Conservation (phyloP, 805 yeast species). For the Naumovozyma baii region DNA sequence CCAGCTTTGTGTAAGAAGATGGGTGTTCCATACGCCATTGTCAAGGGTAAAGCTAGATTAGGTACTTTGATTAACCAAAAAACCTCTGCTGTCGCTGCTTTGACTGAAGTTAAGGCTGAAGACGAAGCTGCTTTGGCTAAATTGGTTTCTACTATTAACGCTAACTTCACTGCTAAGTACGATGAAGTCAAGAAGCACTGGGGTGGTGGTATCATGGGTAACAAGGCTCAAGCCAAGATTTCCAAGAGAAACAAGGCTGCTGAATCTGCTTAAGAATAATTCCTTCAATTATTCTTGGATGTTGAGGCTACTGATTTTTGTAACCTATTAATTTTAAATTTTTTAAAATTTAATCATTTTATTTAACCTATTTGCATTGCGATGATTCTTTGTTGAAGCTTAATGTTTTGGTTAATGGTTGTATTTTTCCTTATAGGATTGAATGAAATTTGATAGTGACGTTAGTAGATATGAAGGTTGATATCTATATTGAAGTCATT, state of each 20-base stretch:
- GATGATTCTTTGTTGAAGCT: slow-evolving; percentile 3
- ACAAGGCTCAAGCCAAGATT: slow-evolving; percentile 79
- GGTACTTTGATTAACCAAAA: slow-evolving; percentile 96
- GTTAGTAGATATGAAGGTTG: background rate
- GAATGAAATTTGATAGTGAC: background rate
- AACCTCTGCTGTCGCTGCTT: slow-evolving; percentile 94
- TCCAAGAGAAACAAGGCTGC: slow-evolving; percentile 64
- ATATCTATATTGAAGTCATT: background rate
- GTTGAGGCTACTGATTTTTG: background rate
- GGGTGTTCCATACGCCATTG: slow-evolving; percentile 98
- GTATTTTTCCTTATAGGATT: background rate
- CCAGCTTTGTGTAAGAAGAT: slow-evolving; percentile 99
- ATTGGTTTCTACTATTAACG: slow-evolving; percentile 83
- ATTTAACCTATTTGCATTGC: background rate
- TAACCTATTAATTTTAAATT: background rate
- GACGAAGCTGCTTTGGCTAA: slow-evolving; percentile 93
- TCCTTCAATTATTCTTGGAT: background rate
- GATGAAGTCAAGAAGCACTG: slow-evolving; percentile 96
- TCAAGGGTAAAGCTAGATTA: slow-evolving; percentile 97
- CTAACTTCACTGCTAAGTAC: slow-evolving; percentile 88
- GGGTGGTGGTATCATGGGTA: slow-evolving; percentile 99
- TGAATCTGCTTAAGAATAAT: slow-evolving; percentile 26
- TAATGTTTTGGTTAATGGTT: background rate
- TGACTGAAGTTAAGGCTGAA: slow-evolving; percentile 89
- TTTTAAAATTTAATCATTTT: background rate